Conservation (phyloP, 2,329 filamentous ascomycete species). For the Daldinia eschscholtzii region DNA sequence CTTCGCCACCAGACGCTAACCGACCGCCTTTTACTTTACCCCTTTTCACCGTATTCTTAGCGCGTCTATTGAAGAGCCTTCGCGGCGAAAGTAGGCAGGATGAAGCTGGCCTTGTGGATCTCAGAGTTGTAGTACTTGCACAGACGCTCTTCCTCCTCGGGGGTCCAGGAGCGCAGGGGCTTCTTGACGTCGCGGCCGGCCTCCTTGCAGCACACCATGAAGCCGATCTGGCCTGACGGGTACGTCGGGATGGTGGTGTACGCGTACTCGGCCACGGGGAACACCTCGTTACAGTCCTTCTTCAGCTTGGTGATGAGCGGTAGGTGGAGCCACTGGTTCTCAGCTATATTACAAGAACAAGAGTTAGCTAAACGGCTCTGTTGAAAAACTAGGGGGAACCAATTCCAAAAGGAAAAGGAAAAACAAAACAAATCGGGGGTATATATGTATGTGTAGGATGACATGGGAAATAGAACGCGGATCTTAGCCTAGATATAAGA, state of each 20-base stretch:
- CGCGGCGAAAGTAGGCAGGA: slow-evolving; percentile 93
- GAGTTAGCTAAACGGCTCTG: slow-evolving; percentile 17
- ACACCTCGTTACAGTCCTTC: slow-evolving; percentile 96
- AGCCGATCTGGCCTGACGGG: slow-evolving; percentile 98
- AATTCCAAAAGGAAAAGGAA: slow-evolving; percentile 11
- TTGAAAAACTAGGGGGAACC: slow-evolving; percentile 16
- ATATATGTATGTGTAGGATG: neutral
- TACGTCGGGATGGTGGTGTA: slow-evolving; percentile 99
- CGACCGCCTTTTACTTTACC: neutral
- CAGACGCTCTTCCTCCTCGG: slow-evolving; percentile 90
- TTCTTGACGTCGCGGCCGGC: slow-evolving; percentile 83
- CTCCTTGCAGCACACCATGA: slow-evolving; percentile 99
- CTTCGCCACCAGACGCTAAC: neutral
- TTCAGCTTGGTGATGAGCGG: slow-evolving; percentile 93
- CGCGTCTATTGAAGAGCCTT: slow-evolving; percentile 72
- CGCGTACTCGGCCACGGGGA: slow-evolving; percentile 97
- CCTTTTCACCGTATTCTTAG: neutral
- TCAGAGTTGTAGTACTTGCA: slow-evolving; percentile 98
- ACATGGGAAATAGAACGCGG: neutral
- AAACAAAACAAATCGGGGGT: slow-evolving; percentile 3
- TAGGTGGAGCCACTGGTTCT: slow-evolving; percentile 99
- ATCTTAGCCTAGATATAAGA: slow-evolving; percentile 21
- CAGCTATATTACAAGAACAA: slow-evolving; percentile 69
- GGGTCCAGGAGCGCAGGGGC: slow-evolving; percentile 83
- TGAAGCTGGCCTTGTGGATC: slow-evolving; percentile 94